Conservation (phyloP, 768 basidiomycete genomes). For the Auricularia auricula-judae region DNA sequence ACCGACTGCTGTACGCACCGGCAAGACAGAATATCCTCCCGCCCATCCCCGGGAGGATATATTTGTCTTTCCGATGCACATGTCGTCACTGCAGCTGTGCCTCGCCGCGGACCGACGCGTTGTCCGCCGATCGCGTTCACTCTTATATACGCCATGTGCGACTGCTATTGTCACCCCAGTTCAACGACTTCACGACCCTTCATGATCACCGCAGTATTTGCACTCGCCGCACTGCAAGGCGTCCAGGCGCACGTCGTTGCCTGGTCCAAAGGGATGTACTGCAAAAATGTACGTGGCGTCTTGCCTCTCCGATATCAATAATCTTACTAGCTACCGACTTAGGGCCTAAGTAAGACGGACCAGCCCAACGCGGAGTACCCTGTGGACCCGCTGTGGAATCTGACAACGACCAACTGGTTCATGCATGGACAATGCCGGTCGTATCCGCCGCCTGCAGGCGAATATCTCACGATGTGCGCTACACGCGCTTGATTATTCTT, state of each 20-base stretch:
- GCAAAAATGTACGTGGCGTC: background rate
- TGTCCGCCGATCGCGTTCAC: no score
- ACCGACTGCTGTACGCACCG: no score
- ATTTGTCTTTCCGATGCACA: no score
- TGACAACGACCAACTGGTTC: background rate
- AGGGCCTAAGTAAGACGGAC: background rate
- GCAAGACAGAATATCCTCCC: no score
- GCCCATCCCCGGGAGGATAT: no score
- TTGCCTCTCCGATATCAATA: background rate
- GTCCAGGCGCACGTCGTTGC: slow-evolving; percentile 2
- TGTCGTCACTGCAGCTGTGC: no score
- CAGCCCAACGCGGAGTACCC: background rate
- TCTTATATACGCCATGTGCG: no score
- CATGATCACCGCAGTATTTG: no score
- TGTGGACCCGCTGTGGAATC: background rate
- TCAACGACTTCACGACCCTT: no score
- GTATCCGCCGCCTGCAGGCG: background rate
- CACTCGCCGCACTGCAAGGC: background rate
- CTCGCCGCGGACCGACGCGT: no score
- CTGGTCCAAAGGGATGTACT: slow-evolving; percentile 4
- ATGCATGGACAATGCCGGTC: background rate
- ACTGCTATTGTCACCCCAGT: no score
- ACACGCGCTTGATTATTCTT: background rate
- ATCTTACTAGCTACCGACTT: background rate
- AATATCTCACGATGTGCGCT: background rate